These are phyloP conservation scores for Pleurotus salmoneostramineus DNA, from an alignment of 768 basidiomycete genomes.

Conservation along the genomic window DNA sequence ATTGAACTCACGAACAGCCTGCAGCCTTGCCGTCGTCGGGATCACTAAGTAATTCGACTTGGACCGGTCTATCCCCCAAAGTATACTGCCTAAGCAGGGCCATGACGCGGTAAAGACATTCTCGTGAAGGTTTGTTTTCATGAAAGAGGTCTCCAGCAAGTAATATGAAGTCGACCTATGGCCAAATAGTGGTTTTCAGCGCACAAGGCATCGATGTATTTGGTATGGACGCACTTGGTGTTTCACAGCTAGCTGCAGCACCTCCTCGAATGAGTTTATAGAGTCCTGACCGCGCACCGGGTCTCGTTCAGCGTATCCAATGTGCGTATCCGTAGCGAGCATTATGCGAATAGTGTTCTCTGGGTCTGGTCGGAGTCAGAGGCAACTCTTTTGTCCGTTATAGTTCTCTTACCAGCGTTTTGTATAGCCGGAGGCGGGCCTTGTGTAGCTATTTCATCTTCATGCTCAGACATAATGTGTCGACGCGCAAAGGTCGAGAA, in stretches of 20 bases:
- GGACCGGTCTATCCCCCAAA: slow-evolving; percentile 83
- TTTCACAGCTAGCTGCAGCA: slow-evolving; percentile 86
- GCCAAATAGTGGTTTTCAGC: neutral
- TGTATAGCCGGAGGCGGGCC: slow-evolving; percentile 23
- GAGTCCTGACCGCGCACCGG: slow-evolving; percentile 93
- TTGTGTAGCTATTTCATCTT: too few relatives aligned
- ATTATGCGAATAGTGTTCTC: slow-evolving; percentile 78
- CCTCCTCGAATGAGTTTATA: slow-evolving; percentile 92
- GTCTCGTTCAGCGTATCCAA: slow-evolving; percentile 93
- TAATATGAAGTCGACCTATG: slow-evolving; percentile 91
- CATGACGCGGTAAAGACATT: slow-evolving; percentile 85
- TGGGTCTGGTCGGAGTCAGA: slow-evolving; percentile 30
- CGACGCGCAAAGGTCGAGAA: neutral
- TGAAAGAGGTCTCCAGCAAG: slow-evolving; percentile 97
- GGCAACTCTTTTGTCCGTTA: too few relatives aligned
- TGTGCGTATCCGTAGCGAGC: slow-evolving; percentile 94
- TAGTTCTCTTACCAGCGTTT: slow-evolving; percentile 29
- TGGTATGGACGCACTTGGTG: slow-evolving; percentile 57
- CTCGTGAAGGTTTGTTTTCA: slow-evolving; percentile 92
- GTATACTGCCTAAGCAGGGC: slow-evolving; percentile 90
- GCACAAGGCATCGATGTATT: neutral
- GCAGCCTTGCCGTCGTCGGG: slow-evolving; percentile 86
- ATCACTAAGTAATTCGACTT: slow-evolving; percentile 89
- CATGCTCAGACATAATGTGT: too few relatives aligned
- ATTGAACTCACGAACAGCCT: slow-evolving; percentile 68